Percentiles rank a stretch among this genome's conserved stretches.
Conservation (phyloP, 176 grass and related monocot species). For the Musa itinerans region DNA sequence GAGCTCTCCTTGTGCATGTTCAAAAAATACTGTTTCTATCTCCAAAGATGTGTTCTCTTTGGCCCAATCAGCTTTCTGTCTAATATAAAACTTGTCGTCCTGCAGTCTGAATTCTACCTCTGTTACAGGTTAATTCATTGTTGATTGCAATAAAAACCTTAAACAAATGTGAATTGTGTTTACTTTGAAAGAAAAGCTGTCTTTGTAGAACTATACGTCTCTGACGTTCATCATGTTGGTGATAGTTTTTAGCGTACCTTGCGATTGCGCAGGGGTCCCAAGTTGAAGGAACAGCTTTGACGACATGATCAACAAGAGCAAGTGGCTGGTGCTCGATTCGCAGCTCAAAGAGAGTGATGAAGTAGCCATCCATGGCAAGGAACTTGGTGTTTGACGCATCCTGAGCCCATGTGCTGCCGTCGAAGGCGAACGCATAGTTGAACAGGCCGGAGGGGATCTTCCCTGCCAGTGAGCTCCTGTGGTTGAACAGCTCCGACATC, state of each 20-base stretch:
- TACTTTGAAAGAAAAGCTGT: too few species aligned
- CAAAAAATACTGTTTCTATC: too few species aligned
- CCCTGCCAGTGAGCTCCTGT: slow-evolving; percentile 50
- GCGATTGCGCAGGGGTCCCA: slow-evolving; percentile 63
- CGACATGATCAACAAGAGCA: slow-evolving; percentile 32
- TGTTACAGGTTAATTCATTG: too few species aligned
- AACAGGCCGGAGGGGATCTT: slow-evolving; percentile 87
- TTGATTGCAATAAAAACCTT: too few species aligned
- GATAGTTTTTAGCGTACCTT: slow-evolving; percentile 27
- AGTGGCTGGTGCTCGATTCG: slow-evolving; percentile 44
- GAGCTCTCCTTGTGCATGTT: too few species aligned
- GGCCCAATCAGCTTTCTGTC: too few species aligned
- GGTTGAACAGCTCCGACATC: slow-evolving; percentile 92
- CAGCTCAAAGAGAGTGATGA: slow-evolving; percentile 89
- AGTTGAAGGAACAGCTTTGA: slow-evolving; percentile 35
- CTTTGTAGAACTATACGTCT: neutral
- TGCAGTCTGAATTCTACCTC: too few species aligned
- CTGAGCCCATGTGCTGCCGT: slow-evolving; percentile 46
- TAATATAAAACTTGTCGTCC: too few species aligned
- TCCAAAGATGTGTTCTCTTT: too few species aligned
- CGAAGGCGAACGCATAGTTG: slow-evolving; percentile 53
- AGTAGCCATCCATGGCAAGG: slow-evolving; percentile 76
- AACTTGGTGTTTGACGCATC: slow-evolving; percentile 62
- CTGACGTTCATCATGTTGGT: neutral
- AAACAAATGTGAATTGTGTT: too few species aligned